phyloP scores from a whole-genome alignment of 805 yeast species.

The Candida loeiensis region DNA sequence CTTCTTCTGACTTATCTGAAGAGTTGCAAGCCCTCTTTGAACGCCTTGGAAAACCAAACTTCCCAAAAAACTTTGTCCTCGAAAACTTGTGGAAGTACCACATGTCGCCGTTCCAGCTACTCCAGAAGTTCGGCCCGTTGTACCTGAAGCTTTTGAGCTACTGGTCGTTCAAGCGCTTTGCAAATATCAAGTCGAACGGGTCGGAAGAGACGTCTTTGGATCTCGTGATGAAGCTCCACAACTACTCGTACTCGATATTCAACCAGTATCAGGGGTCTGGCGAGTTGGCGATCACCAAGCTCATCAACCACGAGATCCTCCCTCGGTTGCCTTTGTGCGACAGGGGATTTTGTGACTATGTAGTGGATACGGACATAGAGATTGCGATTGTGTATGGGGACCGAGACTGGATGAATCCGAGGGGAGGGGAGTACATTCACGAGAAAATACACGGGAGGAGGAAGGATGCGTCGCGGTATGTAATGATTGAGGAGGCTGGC shows the following conservation, averaged over 20 bases:
- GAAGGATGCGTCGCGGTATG: slow-evolving; percentile 14
- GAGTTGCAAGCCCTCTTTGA: slow-evolving; percentile 27
- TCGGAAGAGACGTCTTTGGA: slow-evolving; percentile 7
- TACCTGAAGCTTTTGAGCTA: slow-evolving; percentile 39
- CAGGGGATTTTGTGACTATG: slow-evolving; percentile 32
- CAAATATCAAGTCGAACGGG: slow-evolving; percentile 22
- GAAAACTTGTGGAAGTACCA: slow-evolving; percentile 36
- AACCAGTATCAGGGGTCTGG: slow-evolving; percentile 44
- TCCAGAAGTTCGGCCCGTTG: slow-evolving; percentile 37
- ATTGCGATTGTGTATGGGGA: slow-evolving; percentile 40
- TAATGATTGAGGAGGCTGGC: slow-evolving; percentile 34
- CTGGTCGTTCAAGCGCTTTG: slow-evolving; percentile 41
- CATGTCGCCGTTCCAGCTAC: slow-evolving; percentile 37
- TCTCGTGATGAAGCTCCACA: slow-evolving; percentile 34
- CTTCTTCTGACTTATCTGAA: neutral
- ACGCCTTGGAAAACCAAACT: slow-evolving; percentile 33
- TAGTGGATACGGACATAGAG: slow-evolving; percentile 21
- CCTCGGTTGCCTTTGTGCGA: slow-evolving; percentile 39
- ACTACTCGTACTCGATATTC: slow-evolving; percentile 39
- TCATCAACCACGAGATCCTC: slow-evolving; percentile 38
- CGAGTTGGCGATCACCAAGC: slow-evolving; percentile 40
- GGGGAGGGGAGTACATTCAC: slow-evolving; percentile 35
- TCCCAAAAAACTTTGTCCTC: slow-evolving; percentile 31
- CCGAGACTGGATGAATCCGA: slow-evolving; percentile 42
- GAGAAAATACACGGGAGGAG: slow-evolving; percentile 21